Evolutionary conservation across 495 filamentous ascomycete species (phyloP).

Genomic region (Bacidia gigantensis): DNA sequence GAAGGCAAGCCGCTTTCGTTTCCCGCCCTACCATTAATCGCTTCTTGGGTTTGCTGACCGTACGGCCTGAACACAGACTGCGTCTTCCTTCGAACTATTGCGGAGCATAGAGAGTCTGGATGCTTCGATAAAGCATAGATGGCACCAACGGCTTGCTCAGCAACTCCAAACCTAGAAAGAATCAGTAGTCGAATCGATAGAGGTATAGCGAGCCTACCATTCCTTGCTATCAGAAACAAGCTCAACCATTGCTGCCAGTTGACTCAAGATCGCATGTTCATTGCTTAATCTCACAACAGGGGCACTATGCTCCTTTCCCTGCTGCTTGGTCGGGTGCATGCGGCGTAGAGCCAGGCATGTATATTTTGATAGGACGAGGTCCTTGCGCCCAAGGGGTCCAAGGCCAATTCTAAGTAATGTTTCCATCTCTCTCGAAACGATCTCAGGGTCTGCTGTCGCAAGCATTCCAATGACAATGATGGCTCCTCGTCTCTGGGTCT

Average conservation of each 20-base stretch:
- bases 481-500: conserved; percentile 77
- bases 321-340: conserved; percentile 68
- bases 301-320: conserved; percentile 54
- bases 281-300: conserved; percentile 72
- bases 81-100: conserved; percentile 79
- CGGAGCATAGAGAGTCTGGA: conserved; percentile 85
- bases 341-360: conserved; percentile 85
- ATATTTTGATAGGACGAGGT: conserved; percentile 82
- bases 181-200: too few relatives aligned
- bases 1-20: conserved; percentile 25
- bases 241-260: conserved; percentile 72
- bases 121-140: conserved; percentile 94
- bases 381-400: conserved; percentile 60
- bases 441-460: conserved; percentile 79
- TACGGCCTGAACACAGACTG: conserved; percentile 54
- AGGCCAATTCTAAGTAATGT: conserved; percentile 84
- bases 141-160: conserved; percentile 89
- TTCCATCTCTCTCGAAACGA: conserved; percentile 87
- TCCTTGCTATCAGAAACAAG: conserved; percentile 79
- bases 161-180: conserved; percentile 55
- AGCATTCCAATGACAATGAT: conserved; percentile 98
- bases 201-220: conserved; percentile 52
- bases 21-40: conserved; percentile 18
- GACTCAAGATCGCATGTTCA: conserved; percentile 72
- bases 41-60: conserved; percentile 21